Evolutionary conservation across 1,284 basidiomycete genomes (phyloP).

Genomic region (Fistulinella staudtii): DNA sequence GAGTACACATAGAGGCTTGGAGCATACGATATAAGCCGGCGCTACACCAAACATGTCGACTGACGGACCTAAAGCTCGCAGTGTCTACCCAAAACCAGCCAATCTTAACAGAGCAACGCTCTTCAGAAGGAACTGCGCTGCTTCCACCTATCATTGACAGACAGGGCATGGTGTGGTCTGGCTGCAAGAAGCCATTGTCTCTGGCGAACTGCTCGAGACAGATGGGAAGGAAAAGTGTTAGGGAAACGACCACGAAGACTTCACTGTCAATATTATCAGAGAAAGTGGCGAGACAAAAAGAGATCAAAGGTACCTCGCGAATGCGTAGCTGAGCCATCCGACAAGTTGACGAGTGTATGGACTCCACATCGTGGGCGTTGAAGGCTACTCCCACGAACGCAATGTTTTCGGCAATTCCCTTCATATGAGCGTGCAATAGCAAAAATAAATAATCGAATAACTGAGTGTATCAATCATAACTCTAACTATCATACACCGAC

Average conservation of each 20-base stretch:
- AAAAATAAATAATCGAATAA: no score
- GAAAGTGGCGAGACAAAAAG: neutral
- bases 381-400: slow-evolving; percentile 8
- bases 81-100: slow-evolving; percentile 82
- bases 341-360: slow-evolving; percentile 45
- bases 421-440: no score
- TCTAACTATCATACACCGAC: no score
- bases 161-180: slow-evolving; percentile 58
- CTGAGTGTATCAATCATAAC: no score
- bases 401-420: no score
- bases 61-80: slow-evolving; percentile 77
- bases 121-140: no score
- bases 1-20: slow-evolving; percentile 82
- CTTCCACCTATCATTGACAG: no score
- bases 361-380: slow-evolving; percentile 10
- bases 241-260: slow-evolving; percentile 76
- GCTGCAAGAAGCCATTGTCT: slow-evolving; percentile 72
- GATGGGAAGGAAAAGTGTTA: slow-evolving; percentile 79
- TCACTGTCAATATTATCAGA: slow-evolving; percentile 44
- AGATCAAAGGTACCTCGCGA: slow-evolving; percentile 53
- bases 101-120: slow-evolving; percentile 69
- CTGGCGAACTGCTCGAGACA: slow-evolving; percentile 80
- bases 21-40: neutral
- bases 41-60: no score
- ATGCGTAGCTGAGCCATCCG: slow-evolving; percentile 76